Evolutionary conservation across 371 early-diverging fungal species (phyloP).

Genomic region (Lichtheimia ramosa): DNA sequence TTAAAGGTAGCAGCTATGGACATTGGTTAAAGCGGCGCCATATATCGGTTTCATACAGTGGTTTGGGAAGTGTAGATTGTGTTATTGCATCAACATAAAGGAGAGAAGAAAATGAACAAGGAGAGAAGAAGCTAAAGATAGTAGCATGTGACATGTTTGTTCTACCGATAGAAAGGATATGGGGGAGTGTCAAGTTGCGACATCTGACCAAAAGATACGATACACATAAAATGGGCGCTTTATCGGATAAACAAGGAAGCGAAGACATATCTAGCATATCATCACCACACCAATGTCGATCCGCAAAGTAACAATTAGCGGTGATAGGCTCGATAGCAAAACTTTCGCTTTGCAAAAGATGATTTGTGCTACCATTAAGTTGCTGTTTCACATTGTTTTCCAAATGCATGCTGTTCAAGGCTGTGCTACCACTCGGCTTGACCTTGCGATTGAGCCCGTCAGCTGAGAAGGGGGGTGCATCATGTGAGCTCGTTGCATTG

Average conservation of each 20-base stretch:
- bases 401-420: neutral
- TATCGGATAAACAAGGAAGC: neutral
- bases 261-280: neutral
- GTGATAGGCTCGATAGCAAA: neutral
- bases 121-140: neutral
- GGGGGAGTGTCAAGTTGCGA: neutral
- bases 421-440: neutral
- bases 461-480: no score
- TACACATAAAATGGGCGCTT: neutral
- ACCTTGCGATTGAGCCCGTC: no score
- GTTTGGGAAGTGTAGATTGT: neutral
- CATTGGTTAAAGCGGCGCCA: no score
- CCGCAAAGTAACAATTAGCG: neutral
- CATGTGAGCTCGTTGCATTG: no score
- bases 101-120: neutral
- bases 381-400: neutral
- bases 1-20: neutral
- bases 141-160: conserved; percentile 2
- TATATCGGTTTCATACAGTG: neutral
- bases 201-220: neutral
- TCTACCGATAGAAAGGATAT: neutral
- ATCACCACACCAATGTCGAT: neutral
- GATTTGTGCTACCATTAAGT: neutral
- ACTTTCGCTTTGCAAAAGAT: neutral
- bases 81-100: neutral